Evolutionary conservation across 2,329 filamentous ascomycete genomes (phyloP), one percentile per base, ranked within the genome.

Genomic region (Leptographium wingfieldii): DNA sequence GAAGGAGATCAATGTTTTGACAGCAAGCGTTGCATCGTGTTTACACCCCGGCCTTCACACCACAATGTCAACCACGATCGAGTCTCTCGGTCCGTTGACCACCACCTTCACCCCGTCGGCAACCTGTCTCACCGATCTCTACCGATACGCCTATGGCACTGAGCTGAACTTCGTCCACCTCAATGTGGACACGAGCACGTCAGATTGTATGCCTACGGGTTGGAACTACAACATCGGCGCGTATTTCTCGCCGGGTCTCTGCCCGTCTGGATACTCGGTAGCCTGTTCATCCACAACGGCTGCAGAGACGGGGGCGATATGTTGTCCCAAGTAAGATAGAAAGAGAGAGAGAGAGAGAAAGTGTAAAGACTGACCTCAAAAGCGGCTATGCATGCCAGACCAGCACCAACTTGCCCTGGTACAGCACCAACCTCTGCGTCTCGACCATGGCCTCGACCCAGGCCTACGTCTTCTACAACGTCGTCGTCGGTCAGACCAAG

Each of bases 181-280:
- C 3, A 60, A 60, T 22, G 16, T 10, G 29, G 46, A 51, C 31
- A 43, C 35, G 29, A 60, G 58, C 51, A 31, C 53, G 7, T 27
- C 59, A 2, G 31, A 38, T 5, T 63, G 62, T 5, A 38, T 54
- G 19, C 62, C 62, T 3, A 40, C 43, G 0, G 35, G 59, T 29
- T 63, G 55, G 56, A 59, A 25, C 33, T 9, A 19, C n/a, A 22
- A 40, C 9, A n/a, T 43, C 2, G 5, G 27, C 12, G 27, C 29
- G 4, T 60, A 61, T 58, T 63, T 48, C 54, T 62, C 60, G n/a
- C 60, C 62, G 1, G 62, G 59, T 16, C n/a, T 62, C 46, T 63
- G 62, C 14, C 62, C 60, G 7, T 1, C n/a, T 3, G 60, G 60
- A 38, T 63, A 63, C 54, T 43, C 33, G 0, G n/a, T 58, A 33